A percentile compares a stretch with the other conserved stretches of the same genome.
These are phyloP conservation scores for Aspergillus fumigatiaffinis DNA, from an alignment of 2,329 filamentous ascomycete species.

Conservation along the genomic window DNA sequence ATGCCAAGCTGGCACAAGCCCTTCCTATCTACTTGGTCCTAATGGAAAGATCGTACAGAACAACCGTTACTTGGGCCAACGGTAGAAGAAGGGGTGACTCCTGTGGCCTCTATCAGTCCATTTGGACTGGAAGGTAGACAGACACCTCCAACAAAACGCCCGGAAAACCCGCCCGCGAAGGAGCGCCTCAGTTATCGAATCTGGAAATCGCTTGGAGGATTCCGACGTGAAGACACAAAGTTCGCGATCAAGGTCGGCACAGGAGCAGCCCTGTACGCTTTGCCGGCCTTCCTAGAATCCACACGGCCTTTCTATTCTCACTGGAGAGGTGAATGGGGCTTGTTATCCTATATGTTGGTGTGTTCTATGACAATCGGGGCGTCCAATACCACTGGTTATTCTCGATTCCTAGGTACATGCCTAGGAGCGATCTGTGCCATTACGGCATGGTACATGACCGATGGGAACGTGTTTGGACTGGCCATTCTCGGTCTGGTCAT, in stretches of 20 bases:
- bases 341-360: constrained; percentile 96
- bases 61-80: constrained; percentile 7
- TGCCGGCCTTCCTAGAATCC: constrained; percentile 76
- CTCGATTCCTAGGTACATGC: constrained; percentile 81
- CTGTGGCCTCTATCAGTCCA: background rate
- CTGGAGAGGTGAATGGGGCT: constrained; percentile 95
- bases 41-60: constrained; percentile 9
- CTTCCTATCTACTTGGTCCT: background rate
- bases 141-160: background rate
- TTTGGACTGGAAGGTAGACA: background rate
- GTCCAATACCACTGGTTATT: constrained; percentile 85
- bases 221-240: constrained; percentile 62
- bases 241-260: constrained; percentile 93
- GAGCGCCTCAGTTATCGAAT: constrained; percentile 45
- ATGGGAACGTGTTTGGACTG: constrained; percentile 70
- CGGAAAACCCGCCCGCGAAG: constrained; percentile 14
- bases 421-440: constrained; percentile 74
- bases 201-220: constrained; percentile 53
- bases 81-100: constrained; percentile 1
- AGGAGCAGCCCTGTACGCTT: constrained; percentile 82
- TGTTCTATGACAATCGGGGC: constrained; percentile 97
- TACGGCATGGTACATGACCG: constrained; percentile 70
- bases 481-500: constrained; percentile 78
- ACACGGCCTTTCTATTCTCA: constrained; percentile 77
- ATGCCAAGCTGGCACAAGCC: constrained; percentile 15